phyloP scores from a whole-genome alignment of 2,329 filamentous ascomycete species.

The Celoporthe dispersa region DNA sequence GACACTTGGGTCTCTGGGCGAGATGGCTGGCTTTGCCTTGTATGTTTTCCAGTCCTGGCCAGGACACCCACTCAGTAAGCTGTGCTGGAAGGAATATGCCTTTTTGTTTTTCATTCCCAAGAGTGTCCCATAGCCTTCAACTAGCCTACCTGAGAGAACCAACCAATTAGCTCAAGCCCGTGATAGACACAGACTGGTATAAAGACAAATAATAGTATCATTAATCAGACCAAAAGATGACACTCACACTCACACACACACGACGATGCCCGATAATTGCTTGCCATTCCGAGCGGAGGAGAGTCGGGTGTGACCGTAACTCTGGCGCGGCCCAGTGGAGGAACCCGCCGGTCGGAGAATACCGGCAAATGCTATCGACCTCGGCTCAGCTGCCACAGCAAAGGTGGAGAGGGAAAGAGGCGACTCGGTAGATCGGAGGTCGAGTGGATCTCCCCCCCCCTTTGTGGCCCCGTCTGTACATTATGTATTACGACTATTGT shows the following conservation, averaged over 20 bases:
- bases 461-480: conserved; percentile 5
- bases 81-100: not conserved
- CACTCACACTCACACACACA: not conserved
- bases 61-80: not conserved
- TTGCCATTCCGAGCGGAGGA: not conserved
- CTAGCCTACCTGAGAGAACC: not conserved
- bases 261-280: not conserved
- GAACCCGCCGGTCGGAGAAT: not conserved
- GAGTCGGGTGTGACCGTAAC: not conserved
- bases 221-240: not conserved
- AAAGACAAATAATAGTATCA: conserved; percentile 4
- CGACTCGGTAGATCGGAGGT: conserved; percentile 28
- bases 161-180: not conserved
- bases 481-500: not conserved
- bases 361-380: conserved; percentile 11
- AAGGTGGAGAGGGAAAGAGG: not conserved
- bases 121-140: not conserved
- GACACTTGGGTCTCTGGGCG: not conserved
- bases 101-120: not conserved
- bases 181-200: conserved; percentile 22
- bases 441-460: not conserved
- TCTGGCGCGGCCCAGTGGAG: not conserved
- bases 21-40: not conserved
- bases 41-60: not conserved
- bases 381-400: conserved; percentile 7